Base-by-base conservation (phyloP, 1,139 yeast species). In the Kodamaea suecica region DNA sequence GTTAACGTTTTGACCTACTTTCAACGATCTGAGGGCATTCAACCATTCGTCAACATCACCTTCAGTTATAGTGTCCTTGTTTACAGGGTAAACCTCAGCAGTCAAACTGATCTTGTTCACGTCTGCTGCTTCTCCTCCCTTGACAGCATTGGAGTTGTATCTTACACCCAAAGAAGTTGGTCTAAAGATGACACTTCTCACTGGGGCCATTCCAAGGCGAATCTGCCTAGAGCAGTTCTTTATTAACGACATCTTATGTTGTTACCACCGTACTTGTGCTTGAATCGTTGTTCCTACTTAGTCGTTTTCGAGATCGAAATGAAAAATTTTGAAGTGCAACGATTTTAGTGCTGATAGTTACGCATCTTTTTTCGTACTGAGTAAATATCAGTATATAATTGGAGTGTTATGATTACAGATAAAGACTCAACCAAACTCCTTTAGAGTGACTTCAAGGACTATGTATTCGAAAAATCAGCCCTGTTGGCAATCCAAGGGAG, bases 1-100 rank as follows among this genome's bases (percentile, higher is more conserved):
- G 34, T 38, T 44, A 23, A 42, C 39, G 33, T 56, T 55, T 4
- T 67, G 69, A 15, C 27, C 26, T 73, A 57, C 48, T 47, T 78
- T 76, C 39, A 84, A 63, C 36, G 76, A 72, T 35, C 71, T 60
- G 36, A 85, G 72, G 7, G 87, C 81, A 7, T 63, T 58, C 37
- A 84, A 57, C 84, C 92, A 81, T 39, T 72, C 71, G 43, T 82
- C 84, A 26, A 84, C 78, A 45, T 80, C 81, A 29, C 66, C 61
- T 47, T 82, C 86, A 5, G 60, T 53, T 35, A 70, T 62, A 36
- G 51, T 41, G 11, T 61, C 63, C 46, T 66, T 65, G 40, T 66
- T 53, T 30, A 65, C 45, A 8, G 75, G 76, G 42, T 48, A 68
- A 11, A 70, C 53, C 47, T 67, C 65, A 4, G 70, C 61, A 11